A percentile compares a stretch with the other conserved stretches of the same genome.
Conservation (phyloP, 2,329 filamentous ascomycete genomes). For the Akanthomyces dipterigenus region DNA sequence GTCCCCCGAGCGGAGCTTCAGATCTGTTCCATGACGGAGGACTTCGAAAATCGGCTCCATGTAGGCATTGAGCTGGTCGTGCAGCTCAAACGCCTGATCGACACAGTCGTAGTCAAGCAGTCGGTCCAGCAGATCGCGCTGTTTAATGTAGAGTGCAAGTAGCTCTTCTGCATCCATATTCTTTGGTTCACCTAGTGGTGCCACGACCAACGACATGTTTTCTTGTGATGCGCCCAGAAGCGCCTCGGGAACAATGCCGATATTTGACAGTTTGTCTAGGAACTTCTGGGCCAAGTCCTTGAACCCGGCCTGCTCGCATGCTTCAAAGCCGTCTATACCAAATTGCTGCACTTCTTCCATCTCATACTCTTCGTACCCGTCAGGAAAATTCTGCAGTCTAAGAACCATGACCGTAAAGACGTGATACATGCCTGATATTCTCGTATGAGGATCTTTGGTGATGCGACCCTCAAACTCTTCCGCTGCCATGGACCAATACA, state of each 20-base stretch:
- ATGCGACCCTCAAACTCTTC: not conserved
- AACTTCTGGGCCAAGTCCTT: not conserved
- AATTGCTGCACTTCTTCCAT: not conserved
- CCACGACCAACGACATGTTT: not conserved
- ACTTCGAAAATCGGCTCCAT: not conserved
- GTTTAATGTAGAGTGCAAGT: not conserved
- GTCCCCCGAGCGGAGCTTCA: not conserved
- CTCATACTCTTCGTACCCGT: not conserved
- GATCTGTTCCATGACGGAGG: not conserved
- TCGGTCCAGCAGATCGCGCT: not conserved
- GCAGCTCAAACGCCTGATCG: not conserved
- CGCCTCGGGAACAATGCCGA: not conserved
- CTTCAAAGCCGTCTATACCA: not conserved
- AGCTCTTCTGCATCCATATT: not conserved
- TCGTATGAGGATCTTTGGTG: not conserved
- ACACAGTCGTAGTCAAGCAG: not conserved
- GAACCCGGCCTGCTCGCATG: not conserved
- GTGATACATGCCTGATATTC: not conserved
- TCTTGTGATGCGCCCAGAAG: not conserved
- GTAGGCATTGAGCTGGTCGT: not conserved
- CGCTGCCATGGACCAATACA: not conserved
- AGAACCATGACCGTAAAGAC: not conserved
- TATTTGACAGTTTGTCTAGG: not conserved
- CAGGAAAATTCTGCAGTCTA: not conserved
- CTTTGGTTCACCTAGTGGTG: not conserved